Evolutionary conservation across 768 basidiomycete species (phyloP).

Genomic region (Ramaria rubella): DNA sequence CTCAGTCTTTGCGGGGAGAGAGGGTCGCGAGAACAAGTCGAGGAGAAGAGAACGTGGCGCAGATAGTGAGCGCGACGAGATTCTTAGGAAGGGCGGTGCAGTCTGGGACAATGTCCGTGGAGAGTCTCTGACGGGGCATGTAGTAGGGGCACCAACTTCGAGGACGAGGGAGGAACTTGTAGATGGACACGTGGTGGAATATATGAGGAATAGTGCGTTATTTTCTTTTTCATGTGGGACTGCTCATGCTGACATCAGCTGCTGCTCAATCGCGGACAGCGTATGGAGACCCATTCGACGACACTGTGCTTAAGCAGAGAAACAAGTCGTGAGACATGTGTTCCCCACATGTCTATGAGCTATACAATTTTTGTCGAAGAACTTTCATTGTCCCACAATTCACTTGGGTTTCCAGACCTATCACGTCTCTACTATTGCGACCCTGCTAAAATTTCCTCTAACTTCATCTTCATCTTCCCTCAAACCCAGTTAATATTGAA

Average conservation of each 20-base stretch:
- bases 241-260: background rate
- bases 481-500: background rate
- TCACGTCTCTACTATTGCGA: background rate
- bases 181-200: conserved; percentile 3
- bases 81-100: background rate
- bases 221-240: background rate
- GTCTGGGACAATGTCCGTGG: background rate
- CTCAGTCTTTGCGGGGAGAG: background rate
- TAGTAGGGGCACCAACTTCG: background rate
- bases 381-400: background rate
- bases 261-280: background rate
- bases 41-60: conserved; percentile 1
- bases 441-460: background rate
- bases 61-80: conserved; percentile 2
- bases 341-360: too few relatives aligned
- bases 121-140: background rate
- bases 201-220: conserved; percentile 6
- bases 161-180: conserved; percentile 9
- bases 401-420: background rate
- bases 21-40: conserved; percentile 8
- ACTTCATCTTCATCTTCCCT: background rate
- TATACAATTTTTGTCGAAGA: background rate
- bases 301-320: background rate
- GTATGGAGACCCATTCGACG: conserved; percentile 8
- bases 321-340: background rate